Base-by-base conservation (phyloP, 768 basidiomycete genomes). In the Termitomyces sp. region DNA sequence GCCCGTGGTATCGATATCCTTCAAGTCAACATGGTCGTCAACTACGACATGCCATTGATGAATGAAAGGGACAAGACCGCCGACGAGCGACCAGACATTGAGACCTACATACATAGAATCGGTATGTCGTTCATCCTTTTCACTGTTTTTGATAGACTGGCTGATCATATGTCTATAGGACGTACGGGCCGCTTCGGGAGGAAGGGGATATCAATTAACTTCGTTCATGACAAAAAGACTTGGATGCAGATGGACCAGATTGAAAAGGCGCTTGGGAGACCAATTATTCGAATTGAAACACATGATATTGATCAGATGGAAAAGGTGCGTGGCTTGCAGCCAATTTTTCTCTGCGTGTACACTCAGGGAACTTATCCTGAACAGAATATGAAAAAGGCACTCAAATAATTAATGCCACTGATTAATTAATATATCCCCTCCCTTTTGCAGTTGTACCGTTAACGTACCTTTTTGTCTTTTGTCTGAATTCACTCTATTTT, bases 11-110 rank as follows among this genome's bases (percentile, higher is more conserved):
- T 99, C 75, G 97, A 99, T 66, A 97, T 99, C 67, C 79, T 94
- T 55, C 96, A 98, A 76, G 97, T 99, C 65, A 99, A 98, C 79
- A 94, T 99, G 94, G 96, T 98, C n/a, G 94, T 99, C 71, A 98
- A 98, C 74, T 99, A 98, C 68, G 95, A 98, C 68, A 81, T 97
- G 28, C 94, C 95, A 0, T 75, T 94, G 47, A 84, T 91, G 82
- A 87, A 84, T 63, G 89, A 91, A 65, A 85, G 88, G 14, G 74
- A 77, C 54, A 71, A 75, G 62, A 64, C 68, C 7, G 71, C 68
- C 24, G 87, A 90, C 60, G 79, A 71, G 63, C 77, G 74, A 58
- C 93, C 94, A 0, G 97, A 99, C 68, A 80, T 94, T 47, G 97
- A 98, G 77, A 98, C 96, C 1, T 99, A 99, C 69, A 88, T 98